phyloP scores from a whole-genome alignment of 1,284 basidiomycete genomes.

The Ceratobasidium sp. region DNA sequence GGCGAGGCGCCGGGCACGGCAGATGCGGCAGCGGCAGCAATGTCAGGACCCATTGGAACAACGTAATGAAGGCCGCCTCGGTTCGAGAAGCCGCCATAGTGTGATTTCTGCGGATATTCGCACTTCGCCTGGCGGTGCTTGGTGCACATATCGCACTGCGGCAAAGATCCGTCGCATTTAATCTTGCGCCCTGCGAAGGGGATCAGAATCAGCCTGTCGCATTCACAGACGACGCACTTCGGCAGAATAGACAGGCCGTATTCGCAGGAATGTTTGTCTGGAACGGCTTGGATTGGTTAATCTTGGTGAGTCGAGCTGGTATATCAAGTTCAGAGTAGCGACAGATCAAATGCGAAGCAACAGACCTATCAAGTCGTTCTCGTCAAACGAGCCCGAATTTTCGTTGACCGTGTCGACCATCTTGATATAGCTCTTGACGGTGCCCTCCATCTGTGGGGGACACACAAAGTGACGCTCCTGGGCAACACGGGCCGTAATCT shows the following conservation, averaged over 20 bases:
- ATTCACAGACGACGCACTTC: conserved; percentile 26
- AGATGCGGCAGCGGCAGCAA: conserved; percentile 38
- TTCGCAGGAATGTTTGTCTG: conserved; percentile 43
- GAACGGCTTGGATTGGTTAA: conserved; percentile 44
- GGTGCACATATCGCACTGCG: conserved; percentile 43
- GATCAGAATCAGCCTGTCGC: conserved; percentile 16
- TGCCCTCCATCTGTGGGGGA: conserved; percentile 38
- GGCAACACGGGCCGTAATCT: conserved; percentile 41
- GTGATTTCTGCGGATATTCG: conserved; percentile 40
- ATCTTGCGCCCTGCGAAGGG: conserved; percentile 34
- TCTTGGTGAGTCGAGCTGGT: conserved; percentile 34
- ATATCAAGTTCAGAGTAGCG: conserved; percentile 30
- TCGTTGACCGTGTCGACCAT: conserved; percentile 43
- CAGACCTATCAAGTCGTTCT: conserved; percentile 36
- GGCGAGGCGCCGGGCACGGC: conserved; percentile 31
- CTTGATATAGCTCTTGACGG: conserved; percentile 41
- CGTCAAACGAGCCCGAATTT: conserved; percentile 31
- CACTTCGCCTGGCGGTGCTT: conserved; percentile 41
- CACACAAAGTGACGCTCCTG: conserved; percentile 44
- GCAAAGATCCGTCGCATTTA: conserved; percentile 39
- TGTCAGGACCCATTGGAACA: conserved; percentile 43
- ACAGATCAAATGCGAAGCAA: background rate
- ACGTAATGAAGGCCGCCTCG: conserved; percentile 42
- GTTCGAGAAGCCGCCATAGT: conserved; percentile 42
- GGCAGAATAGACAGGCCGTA: conserved; percentile 38